phyloP scores from a whole-genome alignment of 177 flowering plant genomes.

The Tripterygium wilfordii region DNA sequence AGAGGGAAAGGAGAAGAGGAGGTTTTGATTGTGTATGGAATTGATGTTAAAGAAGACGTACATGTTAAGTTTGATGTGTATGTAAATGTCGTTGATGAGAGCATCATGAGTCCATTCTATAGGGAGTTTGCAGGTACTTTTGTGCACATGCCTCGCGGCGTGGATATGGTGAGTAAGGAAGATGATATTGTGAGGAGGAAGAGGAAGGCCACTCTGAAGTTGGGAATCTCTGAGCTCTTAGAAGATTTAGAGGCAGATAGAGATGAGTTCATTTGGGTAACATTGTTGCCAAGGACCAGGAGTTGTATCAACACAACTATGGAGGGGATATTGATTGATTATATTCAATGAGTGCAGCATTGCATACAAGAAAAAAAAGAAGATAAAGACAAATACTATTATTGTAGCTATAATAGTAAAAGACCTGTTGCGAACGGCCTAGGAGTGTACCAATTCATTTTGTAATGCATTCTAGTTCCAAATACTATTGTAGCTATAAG shows the following conservation, averaged over 20 bases:
- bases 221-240: constrained; percentile 9
- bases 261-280: constrained; percentile 9
- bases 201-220: constrained; percentile 1
- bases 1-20: constrained; percentile 10
- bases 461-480: too few relatives aligned
- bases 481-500: too few relatives aligned
- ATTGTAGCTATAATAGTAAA: too few relatives aligned
- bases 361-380: too few relatives aligned
- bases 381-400: too few relatives aligned
- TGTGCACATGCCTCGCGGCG: too few relatives aligned
- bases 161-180: too few relatives aligned
- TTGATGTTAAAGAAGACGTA: too few relatives aligned
- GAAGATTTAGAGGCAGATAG: constrained; percentile 14
- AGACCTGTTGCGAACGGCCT: too few relatives aligned
- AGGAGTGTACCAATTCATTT: too few relatives aligned
- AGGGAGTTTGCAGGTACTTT: constrained; percentile 10
- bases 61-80: constrained; percentile 12
- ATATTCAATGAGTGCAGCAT: too few relatives aligned
- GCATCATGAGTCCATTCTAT: neutral
- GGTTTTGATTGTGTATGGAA: constrained; percentile 10
- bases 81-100: constrained; percentile 7
- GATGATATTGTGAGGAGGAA: too few relatives aligned
- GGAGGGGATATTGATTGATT: constrained; percentile 7
- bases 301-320: neutral
- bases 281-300: constrained; percentile 1